Conservation (phyloP, 2,329 filamentous ascomycete genomes). For the Ophiognomonia clavigignenti-juglandacearum region DNA sequence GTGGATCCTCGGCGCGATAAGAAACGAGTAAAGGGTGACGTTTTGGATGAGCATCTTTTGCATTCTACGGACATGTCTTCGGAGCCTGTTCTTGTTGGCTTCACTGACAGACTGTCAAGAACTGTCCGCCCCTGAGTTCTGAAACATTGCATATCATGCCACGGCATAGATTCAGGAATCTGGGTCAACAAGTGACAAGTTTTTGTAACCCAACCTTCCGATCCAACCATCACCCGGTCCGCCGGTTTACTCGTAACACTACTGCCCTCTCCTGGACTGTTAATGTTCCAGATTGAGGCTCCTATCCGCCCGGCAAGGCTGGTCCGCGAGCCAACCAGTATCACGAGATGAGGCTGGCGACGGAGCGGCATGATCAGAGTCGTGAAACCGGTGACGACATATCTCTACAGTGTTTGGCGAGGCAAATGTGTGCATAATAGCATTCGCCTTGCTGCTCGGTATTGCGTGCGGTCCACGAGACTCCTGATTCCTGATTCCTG, state of each 20-base stretch:
- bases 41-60: neutral
- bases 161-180: neutral
- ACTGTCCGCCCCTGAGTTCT: neutral
- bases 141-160: neutral
- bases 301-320: neutral
- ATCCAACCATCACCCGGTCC: neutral
- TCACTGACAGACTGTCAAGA: neutral
- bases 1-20: neutral
- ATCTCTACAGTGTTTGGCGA: neutral
- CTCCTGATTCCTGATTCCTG: neutral
- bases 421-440: neutral
- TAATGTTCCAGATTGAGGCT: neutral
- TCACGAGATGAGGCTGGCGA: constrained; percentile 1
- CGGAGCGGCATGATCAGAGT: constrained; percentile 1
- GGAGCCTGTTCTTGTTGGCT: neutral
- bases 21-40: neutral
- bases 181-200: neutral
- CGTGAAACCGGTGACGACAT: constrained; percentile 7
- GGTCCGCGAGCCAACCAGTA: neutral
- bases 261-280: neutral
- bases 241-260: neutral
- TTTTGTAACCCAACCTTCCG: neutral
- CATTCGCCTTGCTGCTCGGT: too few species aligned
- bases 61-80: neutral
- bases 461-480: too few species aligned